Evolutionary conservation across 2,329 filamentous ascomycete species (phyloP).

Genomic region (Didymella keratinophila): DNA sequence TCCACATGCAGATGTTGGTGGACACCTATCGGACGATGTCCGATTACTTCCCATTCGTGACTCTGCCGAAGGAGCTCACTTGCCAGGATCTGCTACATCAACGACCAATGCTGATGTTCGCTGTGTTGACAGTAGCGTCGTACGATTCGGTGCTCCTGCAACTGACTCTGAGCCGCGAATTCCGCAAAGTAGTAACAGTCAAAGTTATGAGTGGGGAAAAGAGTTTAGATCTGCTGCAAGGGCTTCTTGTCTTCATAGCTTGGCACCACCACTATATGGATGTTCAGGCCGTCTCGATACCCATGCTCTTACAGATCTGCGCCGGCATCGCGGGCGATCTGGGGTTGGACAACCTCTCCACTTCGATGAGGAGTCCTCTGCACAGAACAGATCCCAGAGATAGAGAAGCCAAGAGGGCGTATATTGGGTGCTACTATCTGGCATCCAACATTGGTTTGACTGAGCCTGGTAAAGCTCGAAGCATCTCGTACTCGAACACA

Average conservation of each 20-base stretch:
- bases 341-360: slow-evolving; percentile 39
- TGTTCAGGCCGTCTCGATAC: slow-evolving; percentile 43
- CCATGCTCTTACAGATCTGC: slow-evolving; percentile 46
- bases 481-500: slow-evolving; percentile 38
- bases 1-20: slow-evolving; percentile 46
- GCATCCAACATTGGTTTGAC: slow-evolving; percentile 39
- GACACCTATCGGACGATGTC: slow-evolving; percentile 44
- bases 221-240: slow-evolving; percentile 45
- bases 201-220: slow-evolving; percentile 49
- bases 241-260: slow-evolving; percentile 46
- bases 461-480: slow-evolving; percentile 35
- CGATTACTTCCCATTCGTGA: slow-evolving; percentile 48
- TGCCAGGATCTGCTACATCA: slow-evolving; percentile 41
- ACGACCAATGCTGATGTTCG: slow-evolving; percentile 46
- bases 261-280: slow-evolving; percentile 52
- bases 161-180: slow-evolving; percentile 44
- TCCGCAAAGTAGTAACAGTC: slow-evolving; percentile 47
- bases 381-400: slow-evolving; percentile 35
- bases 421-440: slow-evolving; percentile 48
- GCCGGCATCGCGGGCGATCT: slow-evolving; percentile 45
- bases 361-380: slow-evolving; percentile 27
- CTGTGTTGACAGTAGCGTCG: slow-evolving; percentile 44
- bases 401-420: slow-evolving; percentile 45
- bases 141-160: slow-evolving; percentile 44
- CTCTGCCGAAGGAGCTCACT: slow-evolving; percentile 38